These are phyloP conservation scores for Agrostemma githago DNA, from an alignment of 148 eudicot genomes.

Conservation along the genomic window DNA sequence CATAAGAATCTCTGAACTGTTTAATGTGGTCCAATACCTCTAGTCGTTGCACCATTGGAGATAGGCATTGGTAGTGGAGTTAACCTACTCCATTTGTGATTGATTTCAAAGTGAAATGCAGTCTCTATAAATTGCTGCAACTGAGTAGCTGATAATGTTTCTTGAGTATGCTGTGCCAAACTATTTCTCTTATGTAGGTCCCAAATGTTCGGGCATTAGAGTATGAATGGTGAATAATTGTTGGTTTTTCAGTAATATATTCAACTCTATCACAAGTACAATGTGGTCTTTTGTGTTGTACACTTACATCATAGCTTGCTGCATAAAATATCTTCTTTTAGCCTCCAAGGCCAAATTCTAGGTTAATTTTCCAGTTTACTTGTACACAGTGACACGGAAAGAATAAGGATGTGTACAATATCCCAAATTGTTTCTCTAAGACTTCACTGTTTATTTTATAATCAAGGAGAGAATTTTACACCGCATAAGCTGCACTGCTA, in stretches of 20 bases:
- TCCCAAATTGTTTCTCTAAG: neutral
- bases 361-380: neutral
- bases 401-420: neutral
- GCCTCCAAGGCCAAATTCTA: neutral
- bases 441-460: too few species aligned
- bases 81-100: neutral
- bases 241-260: neutral
- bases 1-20: neutral
- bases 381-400: neutral
- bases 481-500: neutral
- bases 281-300: neutral
- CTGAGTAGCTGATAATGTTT: neutral
- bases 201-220: neutral
- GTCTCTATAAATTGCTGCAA: neutral
- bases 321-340: neutral
- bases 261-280: neutral
- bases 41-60: neutral
- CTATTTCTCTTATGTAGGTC: neutral
- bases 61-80: neutral
- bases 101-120: neutral
- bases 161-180: neutral
- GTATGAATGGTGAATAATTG: neutral
- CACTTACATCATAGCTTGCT: neutral
- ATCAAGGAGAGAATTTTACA: too few species aligned
- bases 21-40: neutral